These are phyloP conservation scores for Chrysanthemum seticuspe DNA, from an alignment of 129 eudicot genomes.

Conservation along the genomic window DNA sequence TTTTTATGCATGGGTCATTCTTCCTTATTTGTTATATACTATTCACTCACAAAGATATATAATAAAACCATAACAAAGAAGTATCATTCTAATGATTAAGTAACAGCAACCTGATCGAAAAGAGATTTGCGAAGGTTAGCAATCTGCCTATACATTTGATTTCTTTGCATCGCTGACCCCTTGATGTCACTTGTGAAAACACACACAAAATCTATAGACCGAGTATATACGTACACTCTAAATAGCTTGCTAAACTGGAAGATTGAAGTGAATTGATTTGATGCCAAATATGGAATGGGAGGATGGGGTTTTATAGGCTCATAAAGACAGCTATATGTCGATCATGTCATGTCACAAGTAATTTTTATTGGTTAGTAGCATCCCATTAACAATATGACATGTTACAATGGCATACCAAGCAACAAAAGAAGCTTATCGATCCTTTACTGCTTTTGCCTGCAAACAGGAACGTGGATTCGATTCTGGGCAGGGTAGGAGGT, in stretches of 20 bases:
- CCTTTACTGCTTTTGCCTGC: background rate
- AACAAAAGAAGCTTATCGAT: conserved; percentile 32
- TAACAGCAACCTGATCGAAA: conserved; percentile 66
- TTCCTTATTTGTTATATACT: background rate
- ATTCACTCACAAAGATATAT: background rate
- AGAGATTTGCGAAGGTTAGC: conserved; percentile 65
- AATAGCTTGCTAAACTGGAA: background rate
- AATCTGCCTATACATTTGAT: conserved; percentile 57
- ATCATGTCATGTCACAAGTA: conserved; percentile 29
- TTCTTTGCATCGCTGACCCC: conserved; percentile 40
- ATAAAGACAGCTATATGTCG: background rate
- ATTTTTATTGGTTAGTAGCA: conserved; percentile 23
- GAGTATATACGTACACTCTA: background rate
- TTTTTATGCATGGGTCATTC: background rate
- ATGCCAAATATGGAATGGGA: conserved; percentile 29
- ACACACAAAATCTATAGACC: background rate
- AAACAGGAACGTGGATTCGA: conserved; percentile 29
- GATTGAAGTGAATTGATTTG: conserved; percentile 1
- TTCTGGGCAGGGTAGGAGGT: conserved; percentile 11
- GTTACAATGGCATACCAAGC: background rate
- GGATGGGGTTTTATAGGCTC: conserved; percentile 33
- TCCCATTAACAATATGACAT: conserved; percentile 16
- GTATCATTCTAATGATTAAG: background rate
- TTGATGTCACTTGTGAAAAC: background rate
- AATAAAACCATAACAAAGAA: background rate